Percentiles rank a stretch among this genome's conserved stretches.
These are phyloP conservation scores for Venturia oleaginea DNA, from an alignment of 2,329 filamentous ascomycete species.

Conservation along the genomic window DNA sequence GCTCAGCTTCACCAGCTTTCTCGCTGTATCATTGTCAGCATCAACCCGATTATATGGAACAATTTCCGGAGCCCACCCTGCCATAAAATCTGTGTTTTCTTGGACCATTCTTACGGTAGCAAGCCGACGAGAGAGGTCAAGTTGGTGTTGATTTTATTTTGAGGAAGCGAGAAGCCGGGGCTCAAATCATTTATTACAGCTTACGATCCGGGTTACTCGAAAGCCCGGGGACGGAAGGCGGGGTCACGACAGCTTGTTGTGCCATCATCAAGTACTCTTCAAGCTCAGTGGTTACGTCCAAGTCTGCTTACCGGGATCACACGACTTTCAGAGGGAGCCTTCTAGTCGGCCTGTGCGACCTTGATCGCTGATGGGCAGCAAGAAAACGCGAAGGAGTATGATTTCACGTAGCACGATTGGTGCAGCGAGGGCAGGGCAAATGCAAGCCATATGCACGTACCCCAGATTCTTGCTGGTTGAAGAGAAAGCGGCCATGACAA, in stretches of 20 bases:
- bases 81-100: not conserved
- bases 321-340: not conserved
- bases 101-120: not conserved
- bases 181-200: not conserved
- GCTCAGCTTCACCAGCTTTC: not conserved
- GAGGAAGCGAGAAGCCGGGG: not conserved
- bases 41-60: no score
- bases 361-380: not conserved
- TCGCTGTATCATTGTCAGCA: not conserved
- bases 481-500: not conserved
- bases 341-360: not conserved
- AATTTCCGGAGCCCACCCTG: not conserved
- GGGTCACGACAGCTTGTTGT: not conserved
- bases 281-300: not conserved
- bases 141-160: not conserved
- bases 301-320: not conserved
- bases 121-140: not conserved
- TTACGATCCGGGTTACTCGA: not conserved
- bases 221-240: not conserved
- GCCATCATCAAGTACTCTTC: not conserved
- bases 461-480: not conserved
- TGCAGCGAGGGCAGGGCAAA: not conserved
- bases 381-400: not conserved
- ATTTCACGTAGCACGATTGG: not conserved
- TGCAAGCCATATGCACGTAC: not conserved